Conservation (phyloP, 2,329 filamentous ascomycete genomes). For the Lomentospora prolificans region DNA sequence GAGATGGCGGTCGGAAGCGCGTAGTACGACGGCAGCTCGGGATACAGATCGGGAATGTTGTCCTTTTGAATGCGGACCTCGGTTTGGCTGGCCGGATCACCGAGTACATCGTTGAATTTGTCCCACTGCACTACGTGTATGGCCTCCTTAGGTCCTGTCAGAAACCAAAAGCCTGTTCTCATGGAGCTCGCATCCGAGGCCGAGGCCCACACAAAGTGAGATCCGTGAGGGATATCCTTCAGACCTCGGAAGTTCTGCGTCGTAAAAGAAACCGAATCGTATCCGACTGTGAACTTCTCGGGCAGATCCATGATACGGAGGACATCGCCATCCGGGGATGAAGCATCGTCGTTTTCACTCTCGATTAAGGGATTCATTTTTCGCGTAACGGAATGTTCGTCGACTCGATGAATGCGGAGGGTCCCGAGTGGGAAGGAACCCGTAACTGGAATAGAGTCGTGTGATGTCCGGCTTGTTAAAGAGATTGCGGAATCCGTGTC, state of each 20-base stretch:
- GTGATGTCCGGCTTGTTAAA: constrained; percentile 17
- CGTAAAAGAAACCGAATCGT: constrained; percentile 40
- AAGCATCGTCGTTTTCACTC: neutral
- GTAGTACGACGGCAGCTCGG: constrained; percentile 34
- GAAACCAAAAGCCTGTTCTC: constrained; percentile 49
- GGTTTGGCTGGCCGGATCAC: constrained; percentile 30
- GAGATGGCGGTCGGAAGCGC: constrained; percentile 21
- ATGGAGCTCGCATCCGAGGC: constrained; percentile 35
- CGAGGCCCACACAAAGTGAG: constrained; percentile 52
- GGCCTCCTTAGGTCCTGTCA: constrained; percentile 23
- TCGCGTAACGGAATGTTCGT: neutral
- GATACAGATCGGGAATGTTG: constrained; percentile 27
- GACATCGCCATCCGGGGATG: constrained; percentile 32
- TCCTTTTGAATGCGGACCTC: constrained; percentile 36
- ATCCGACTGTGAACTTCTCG: constrained; percentile 39
- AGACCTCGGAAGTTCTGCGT: constrained; percentile 41
- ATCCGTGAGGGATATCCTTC: constrained; percentile 41
- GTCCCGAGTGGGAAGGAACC: constrained; percentile 32
- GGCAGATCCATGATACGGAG: constrained; percentile 44
- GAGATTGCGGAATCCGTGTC: constrained; percentile 5
- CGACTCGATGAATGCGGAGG: constrained; percentile 25
- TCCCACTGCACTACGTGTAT: constrained; percentile 46
- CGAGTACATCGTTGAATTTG: constrained; percentile 42
- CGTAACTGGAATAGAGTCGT: constrained; percentile 26
- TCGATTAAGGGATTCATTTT: constrained; percentile 8